Conservation (phyloP, 2,329 filamentous ascomycete genomes). For the Iodosphaeria phyllophila region DNA sequence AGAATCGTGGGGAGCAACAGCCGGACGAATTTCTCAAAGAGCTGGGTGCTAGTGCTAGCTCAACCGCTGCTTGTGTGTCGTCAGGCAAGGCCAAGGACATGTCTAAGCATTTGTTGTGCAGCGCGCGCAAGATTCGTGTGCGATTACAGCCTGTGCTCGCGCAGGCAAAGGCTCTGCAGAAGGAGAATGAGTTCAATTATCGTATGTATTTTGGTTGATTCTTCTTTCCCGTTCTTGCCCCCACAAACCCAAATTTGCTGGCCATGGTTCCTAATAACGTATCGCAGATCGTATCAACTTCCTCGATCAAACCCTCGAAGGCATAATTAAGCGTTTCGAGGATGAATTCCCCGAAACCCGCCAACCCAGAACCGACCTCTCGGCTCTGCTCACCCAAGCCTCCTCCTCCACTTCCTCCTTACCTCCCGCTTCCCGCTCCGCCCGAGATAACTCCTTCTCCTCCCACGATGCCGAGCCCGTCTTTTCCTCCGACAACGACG, state of each 20-base stretch:
- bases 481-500: slow-evolving; percentile 26
- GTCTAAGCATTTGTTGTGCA: slow-evolving; percentile 74
- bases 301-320: slow-evolving; percentile 71
- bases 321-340: slow-evolving; percentile 90
- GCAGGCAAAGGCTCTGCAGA: slow-evolving; percentile 48
- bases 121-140: slow-evolving; percentile 72
- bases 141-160: slow-evolving; percentile 69
- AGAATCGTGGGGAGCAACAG: slow-evolving; percentile 53
- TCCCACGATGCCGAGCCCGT: slow-evolving; percentile 17
- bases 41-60: slow-evolving; percentile 28
- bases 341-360: slow-evolving; percentile 89
- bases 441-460: slow-evolving; percentile 13
- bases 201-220: slow-evolving; percentile 31
- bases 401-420: slow-evolving; percentile 9
- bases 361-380: no score
- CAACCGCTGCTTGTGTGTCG: slow-evolving; percentile 20
- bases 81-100: slow-evolving; percentile 67
- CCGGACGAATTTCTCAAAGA: slow-evolving; percentile 34
- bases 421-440: slow-evolving; percentile 8
- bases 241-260: background rate
- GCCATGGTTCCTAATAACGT: slow-evolving; percentile 9
- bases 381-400: slow-evolving; percentile 14
- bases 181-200: slow-evolving; percentile 54
- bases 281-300: slow-evolving; percentile 56
- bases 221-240: slow-evolving; percentile 1